Base-by-base conservation (phyloP, 768 basidiomycete genomes). In the Neoboletus magnificus region DNA sequence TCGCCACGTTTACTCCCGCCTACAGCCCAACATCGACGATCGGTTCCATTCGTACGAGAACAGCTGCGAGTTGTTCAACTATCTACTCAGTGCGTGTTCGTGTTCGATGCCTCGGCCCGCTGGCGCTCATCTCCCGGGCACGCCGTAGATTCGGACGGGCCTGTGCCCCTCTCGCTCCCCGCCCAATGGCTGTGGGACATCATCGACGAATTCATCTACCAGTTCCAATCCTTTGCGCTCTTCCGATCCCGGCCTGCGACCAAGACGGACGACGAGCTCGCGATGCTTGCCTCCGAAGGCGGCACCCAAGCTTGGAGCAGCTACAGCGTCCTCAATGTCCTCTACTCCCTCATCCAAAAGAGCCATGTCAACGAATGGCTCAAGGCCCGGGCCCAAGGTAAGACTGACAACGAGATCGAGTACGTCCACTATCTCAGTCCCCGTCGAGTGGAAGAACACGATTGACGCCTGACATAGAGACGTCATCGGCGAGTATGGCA, bases 131-230 rank as follows among this genome's bases (percentile, higher is more conserved):
- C 7, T 23, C 32, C 18, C 56, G 18, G 46, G 6, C 35, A 1
- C 8, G 18, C 9, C 40, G 2, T 62, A 93, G 93, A 98, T 72
- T 95, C 93, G 12, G 93, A 97, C 56, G 91, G 67, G 0, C 96
- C 96, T 2, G 93, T 98, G 0, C 73, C 86, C n/a, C 85, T 98
- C 48, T 87, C 95, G 58, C 84, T 99, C 23, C 96, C 96, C 0
- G 92, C 95, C 56, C 94, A 97, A 70, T 99, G 96, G 96, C 74
- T 99, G 9, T 98, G 95, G 93, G 93, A 96, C 66, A 94, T 95
- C 71, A 87, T 96, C 66, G 93, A 96, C 75, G 93, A 95, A 65
- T 95, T 95, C 70, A 96, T 98, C 63, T 99, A 97, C 74, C 96
- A 99, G 70, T 99, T 94, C 77, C 94, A 96, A 69, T 89, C 90